Evolutionary conservation across 768 basidiomycete species (phyloP).

Genomic region (Antrodiella citrinella): DNA sequence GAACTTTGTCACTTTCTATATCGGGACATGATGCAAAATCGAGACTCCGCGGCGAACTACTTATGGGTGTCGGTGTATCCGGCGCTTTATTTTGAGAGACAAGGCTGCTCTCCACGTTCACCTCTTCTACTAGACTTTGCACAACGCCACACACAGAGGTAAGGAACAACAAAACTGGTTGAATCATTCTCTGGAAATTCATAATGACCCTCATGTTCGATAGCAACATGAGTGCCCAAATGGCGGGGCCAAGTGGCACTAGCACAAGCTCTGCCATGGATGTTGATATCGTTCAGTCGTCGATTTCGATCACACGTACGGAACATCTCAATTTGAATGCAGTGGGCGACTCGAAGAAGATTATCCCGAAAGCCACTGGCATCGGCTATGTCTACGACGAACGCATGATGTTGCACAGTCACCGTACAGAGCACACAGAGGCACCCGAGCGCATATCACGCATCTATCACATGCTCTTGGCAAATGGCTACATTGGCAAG

Average conservation of each 20-base stretch:
- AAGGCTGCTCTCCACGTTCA: background rate
- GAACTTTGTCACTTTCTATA: no score
- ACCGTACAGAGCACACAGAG: conserved; percentile 69
- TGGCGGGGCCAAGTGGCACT: background rate
- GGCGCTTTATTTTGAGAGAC: background rate
- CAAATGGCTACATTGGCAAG: conserved; percentile 47
- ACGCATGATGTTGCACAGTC: conserved; percentile 82
- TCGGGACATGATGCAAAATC: no score
- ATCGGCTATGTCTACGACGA: conserved; percentile 85
- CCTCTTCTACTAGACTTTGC: background rate
- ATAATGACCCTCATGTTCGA: background rate
- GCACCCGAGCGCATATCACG: conserved; percentile 66
- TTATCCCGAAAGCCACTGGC: no score
- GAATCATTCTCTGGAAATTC: no score
- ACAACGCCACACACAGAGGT: background rate
- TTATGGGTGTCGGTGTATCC: background rate
- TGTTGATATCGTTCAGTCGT: background rate
- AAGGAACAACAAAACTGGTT: no score
- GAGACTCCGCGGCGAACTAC: background rate
- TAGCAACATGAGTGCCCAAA: background rate
- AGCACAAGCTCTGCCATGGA: background rate
- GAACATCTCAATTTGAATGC: background rate
- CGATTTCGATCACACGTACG: background rate
- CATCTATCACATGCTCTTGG: conserved; percentile 63
- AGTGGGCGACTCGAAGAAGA: no score